Base-by-base conservation (phyloP, 306 rosid species). In the Albizia julibrissin region DNA sequence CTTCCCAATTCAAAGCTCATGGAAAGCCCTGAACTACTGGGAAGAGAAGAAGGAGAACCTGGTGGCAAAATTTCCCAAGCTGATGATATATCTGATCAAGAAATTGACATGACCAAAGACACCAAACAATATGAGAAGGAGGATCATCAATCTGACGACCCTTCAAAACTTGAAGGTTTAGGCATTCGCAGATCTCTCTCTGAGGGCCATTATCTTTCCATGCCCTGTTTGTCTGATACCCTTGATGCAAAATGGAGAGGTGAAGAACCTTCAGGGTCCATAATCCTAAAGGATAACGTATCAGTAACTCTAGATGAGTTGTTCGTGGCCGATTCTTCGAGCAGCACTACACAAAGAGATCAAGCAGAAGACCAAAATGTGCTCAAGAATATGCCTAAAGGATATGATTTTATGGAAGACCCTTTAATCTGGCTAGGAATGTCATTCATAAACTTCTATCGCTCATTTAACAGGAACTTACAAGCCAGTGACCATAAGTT, bases 171-270 rank as follows among this genome's bases (percentile, higher is more conserved):
- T 58, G 87, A 81, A 64, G 87, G 84, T 65, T 68, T 79, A 21
- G 77, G 84, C 84, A 81, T 88, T 69, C 86, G 77, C 40, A 89
- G 91, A 85, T 68, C 90, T 62, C 89, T 89, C 74, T 93, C 98
- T 47, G 99, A 89, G 62, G 94, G 99, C 33, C 85, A 91, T 26
- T 83, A 70, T 82, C 85, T 90, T 56, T 34, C 81, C 86, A 69
- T 86, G 59, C 72, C 89, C 47, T 84, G 87, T 89, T 88, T 96
- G 87, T 91, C 97, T 43, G 94, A 92, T 74, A 90, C 97, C 78
- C 94, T 93, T 85, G 97, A 93, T 81, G 93, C 92, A 59, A 93
- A 90, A 46, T 96, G 99, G 99, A 93, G 90, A 0, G 99, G 97
- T 78, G 90, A 85, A 86, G 70, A 79, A 81, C 87, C 79, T 49